Evolutionary conservation across 345 rosid species (phyloP).

Genomic region (Eucalyptus tenuipes): DNA sequence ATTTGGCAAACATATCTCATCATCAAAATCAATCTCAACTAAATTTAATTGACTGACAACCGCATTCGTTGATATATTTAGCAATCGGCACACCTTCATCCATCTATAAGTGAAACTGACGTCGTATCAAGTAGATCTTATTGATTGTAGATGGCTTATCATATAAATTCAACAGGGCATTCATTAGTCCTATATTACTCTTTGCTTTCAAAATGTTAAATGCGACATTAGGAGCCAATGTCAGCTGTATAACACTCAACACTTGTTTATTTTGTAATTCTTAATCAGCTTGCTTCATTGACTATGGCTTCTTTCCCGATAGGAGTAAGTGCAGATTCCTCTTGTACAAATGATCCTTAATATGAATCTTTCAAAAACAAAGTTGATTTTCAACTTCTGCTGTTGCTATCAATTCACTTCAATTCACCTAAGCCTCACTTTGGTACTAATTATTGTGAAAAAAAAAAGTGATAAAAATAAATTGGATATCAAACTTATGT

Average conservation of each 20-base stretch:
- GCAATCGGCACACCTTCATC: not conserved
- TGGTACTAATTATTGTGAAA: not conserved
- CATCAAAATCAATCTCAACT: not conserved
- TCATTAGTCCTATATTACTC: fast-evolving
- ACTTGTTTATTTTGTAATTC: not conserved
- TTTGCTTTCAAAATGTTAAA: not conserved
- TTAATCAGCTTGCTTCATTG: not conserved
- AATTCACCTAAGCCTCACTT: not conserved
- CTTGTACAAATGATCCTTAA: not conserved
- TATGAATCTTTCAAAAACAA: not conserved
- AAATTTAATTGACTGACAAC: not conserved
- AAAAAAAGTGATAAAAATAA: not conserved
- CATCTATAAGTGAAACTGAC: fast-evolving
- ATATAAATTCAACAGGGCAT: not conserved
- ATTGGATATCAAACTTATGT: not conserved
- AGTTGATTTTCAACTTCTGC: not conserved
- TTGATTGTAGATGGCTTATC: not conserved
- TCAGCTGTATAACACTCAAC: fast-evolving
- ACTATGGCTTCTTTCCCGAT: not conserved
- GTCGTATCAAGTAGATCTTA: not conserved
- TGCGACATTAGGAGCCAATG: fast-evolving
- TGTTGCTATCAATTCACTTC: not conserved
- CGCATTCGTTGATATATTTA: not conserved
- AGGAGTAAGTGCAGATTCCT: not conserved
- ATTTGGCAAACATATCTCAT: not conserved